Evolutionary conservation across 2,329 filamentous ascomycete species (phyloP).

Genomic region (Talaromyces rugulosus): DNA sequence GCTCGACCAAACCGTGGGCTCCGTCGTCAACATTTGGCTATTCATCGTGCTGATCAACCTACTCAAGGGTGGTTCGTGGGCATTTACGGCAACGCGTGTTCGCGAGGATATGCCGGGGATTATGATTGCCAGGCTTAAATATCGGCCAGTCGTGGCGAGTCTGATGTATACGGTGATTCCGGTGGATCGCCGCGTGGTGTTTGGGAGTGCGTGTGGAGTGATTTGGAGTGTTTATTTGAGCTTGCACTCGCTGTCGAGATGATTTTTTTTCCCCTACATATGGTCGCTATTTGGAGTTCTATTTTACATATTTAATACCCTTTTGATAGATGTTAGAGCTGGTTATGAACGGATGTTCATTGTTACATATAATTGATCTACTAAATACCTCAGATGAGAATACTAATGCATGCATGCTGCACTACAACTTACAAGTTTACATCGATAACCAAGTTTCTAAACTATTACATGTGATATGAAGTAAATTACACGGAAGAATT

Average conservation of each 20-base stretch:
- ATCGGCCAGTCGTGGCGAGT: conserved; percentile 68
- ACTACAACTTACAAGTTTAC: background rate
- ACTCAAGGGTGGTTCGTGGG: conserved; percentile 26
- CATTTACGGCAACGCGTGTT: conserved; percentile 3
- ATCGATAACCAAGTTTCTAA: background rate
- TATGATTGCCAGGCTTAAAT: conserved; percentile 64
- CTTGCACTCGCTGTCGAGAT: conserved; percentile 41
- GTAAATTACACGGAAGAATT: background rate
- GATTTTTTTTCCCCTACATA: background rate
- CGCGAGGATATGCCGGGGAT: conserved; percentile 33
- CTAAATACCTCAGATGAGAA: background rate
- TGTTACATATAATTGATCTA: background rate
- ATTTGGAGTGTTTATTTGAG: conserved; percentile 74
- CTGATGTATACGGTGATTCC: conserved; percentile 68
- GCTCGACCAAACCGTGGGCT: conserved; percentile 55
- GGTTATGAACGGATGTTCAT: background rate
- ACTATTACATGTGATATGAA: background rate
- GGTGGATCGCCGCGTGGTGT: conserved; percentile 65
- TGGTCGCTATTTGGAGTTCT: background rate
- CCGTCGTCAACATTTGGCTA: conserved; percentile 52
- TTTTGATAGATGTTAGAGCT: background rate
- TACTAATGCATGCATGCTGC: background rate
- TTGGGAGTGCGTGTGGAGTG: conserved; percentile 68
- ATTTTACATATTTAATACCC: background rate
- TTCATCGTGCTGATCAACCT: conserved; percentile 54